A percentile compares a stretch with the other conserved stretches of the same genome.
Evolutionary conservation across 257 asterid genomes (phyloP).

Genomic region (Solanum microdontum): DNA sequence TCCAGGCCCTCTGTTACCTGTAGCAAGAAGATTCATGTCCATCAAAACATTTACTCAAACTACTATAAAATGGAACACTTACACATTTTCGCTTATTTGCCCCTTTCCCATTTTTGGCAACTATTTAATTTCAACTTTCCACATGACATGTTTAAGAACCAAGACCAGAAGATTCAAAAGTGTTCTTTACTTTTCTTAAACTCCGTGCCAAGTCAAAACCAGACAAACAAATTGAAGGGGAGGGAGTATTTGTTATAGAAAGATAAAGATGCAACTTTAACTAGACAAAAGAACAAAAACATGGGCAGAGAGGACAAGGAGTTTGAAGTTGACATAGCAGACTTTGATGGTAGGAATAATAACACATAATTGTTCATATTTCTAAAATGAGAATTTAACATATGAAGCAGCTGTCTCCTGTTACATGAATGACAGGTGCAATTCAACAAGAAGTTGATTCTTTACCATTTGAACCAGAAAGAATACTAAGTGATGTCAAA

Average conservation of each 20-base stretch:
- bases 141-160: background rate
- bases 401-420: background rate
- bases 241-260: background rate
- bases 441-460: background rate
- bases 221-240: background rate
- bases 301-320: background rate
- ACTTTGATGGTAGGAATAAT: background rate
- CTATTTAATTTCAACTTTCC: background rate
- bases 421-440: background rate
- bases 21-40: background rate
- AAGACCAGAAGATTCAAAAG: background rate
- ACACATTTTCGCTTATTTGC: background rate
- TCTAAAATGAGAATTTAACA: background rate
- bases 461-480: background rate
- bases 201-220: background rate
- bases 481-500: background rate
- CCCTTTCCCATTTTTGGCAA: background rate
- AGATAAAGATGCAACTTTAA: background rate
- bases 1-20: conserved; percentile 96
- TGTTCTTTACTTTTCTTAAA: background rate
- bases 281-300: background rate
- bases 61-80: background rate
- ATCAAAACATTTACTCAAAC: background rate
- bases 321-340: background rate
- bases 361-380: background rate